Conservation (phyloP, 805 yeast genomes). For the Kodamaea kaohsiungensis region DNA sequence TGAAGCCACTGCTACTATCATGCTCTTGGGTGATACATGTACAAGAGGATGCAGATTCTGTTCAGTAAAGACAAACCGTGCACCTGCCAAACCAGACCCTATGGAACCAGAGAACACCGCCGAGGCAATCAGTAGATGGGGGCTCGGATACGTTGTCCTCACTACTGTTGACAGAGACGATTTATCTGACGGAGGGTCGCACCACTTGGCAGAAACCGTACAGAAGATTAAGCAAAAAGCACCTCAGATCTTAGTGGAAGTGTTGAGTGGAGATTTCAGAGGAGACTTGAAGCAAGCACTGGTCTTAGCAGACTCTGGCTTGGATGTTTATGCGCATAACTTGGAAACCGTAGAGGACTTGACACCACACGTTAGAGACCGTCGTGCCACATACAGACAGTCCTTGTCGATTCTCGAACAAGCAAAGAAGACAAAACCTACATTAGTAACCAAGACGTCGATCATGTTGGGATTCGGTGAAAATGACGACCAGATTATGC, state of each 20-base stretch:
- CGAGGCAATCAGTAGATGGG: constrained; percentile 96
- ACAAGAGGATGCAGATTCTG: constrained; percentile 99
- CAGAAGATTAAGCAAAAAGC: constrained; percentile 80
- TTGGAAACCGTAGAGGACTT: constrained; percentile 93
- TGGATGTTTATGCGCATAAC: constrained; percentile 97
- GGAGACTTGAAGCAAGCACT: constrained; percentile 85
- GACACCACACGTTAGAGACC: constrained; percentile 93
- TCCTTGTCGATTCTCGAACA: constrained; percentile 72
- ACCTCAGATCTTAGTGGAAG: constrained; percentile 90
- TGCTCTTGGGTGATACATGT: constrained; percentile 98
- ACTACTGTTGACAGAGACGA: constrained; percentile 99
- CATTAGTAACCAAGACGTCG: constrained; percentile 87
- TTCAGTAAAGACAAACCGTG: constrained; percentile 89
- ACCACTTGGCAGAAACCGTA: constrained; percentile 88
- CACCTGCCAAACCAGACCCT: constrained; percentile 89
- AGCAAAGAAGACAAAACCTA: constrained; percentile 78
- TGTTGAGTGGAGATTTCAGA: constrained; percentile 91
- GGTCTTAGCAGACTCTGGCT: constrained; percentile 77
- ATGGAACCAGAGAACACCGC: constrained; percentile 98
- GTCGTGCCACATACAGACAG: constrained; percentile 94
- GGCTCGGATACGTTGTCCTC: constrained; percentile 93
- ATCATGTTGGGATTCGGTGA: constrained; percentile 97
- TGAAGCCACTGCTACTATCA: constrained; percentile 95
- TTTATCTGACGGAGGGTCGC: constrained; percentile 87
- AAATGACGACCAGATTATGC: constrained; percentile 82